Evolutionary conservation across 2,329 filamentous ascomycete genomes (phyloP).

Genomic region (Botrytis cinerea): DNA sequence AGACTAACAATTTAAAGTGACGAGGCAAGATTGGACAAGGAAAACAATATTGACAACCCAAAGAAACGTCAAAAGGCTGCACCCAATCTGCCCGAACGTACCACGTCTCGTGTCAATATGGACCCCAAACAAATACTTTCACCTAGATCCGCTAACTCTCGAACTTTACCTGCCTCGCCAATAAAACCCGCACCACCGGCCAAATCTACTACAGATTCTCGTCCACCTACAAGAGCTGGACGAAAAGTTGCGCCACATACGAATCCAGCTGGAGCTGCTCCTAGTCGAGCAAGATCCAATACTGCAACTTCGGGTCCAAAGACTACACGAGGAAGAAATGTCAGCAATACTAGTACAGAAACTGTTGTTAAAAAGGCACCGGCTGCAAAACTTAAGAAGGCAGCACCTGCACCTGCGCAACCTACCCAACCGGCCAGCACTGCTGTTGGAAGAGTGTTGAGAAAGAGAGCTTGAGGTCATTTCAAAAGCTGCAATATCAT

Average conservation of each 20-base stretch:
- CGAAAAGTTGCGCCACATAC: slow-evolving; percentile 38
- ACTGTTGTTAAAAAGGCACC: slow-evolving; percentile 52
- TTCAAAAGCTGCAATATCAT: not conserved
- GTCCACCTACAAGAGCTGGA: slow-evolving; percentile 55
- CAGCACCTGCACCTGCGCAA: slow-evolving; percentile 51
- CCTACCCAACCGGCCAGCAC: slow-evolving; percentile 47
- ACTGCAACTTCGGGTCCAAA: slow-evolving; percentile 46
- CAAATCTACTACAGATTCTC: slow-evolving; percentile 56
- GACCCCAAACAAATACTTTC: slow-evolving; percentile 68
- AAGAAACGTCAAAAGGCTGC: slow-evolving; percentile 61
- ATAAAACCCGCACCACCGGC: slow-evolving; percentile 49
- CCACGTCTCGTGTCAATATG: slow-evolving; percentile 47
- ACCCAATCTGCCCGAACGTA: slow-evolving; percentile 40
- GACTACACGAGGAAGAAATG: slow-evolving; percentile 58
- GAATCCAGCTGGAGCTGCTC: slow-evolving; percentile 27
- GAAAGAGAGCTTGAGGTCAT: slow-evolving; percentile 34
- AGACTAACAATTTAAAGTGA: slow-evolving; percentile 49
- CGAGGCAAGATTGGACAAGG: slow-evolving; percentile 69
- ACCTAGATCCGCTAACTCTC: slow-evolving; percentile 79
- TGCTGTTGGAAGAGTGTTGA: slow-evolving; percentile 38
- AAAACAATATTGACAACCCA: slow-evolving; percentile 68
- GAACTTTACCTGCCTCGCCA: slow-evolving; percentile 43
- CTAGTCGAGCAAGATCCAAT: slow-evolving; percentile 35
- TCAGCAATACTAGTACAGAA: slow-evolving; percentile 52
- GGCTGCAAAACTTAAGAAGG: slow-evolving; percentile 47